Percentiles rank a stretch among this genome's conserved stretches.
Evolutionary conservation across 176 grass and related monocot species (phyloP).

Genomic region (Typha latifolia): DNA sequence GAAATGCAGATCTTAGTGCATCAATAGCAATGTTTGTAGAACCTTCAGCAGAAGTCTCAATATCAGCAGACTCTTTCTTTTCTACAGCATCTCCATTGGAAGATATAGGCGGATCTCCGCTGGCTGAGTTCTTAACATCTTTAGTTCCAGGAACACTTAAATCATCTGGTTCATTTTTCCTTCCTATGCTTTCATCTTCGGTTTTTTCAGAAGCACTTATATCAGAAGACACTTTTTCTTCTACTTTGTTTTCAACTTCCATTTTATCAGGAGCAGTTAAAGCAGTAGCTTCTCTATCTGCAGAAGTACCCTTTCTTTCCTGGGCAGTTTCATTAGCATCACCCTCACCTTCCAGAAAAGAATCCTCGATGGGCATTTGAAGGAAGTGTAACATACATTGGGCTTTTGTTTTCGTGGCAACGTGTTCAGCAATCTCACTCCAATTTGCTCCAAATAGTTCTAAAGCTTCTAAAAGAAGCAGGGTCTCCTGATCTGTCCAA

Average conservation of each 20-base stretch:
- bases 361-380: slow-evolving; percentile 97
- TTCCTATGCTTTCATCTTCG: slow-evolving; percentile 30
- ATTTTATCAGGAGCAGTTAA: slow-evolving; percentile 40
- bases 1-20: slow-evolving; percentile 76
- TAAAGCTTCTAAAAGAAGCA: slow-evolving; percentile 93
- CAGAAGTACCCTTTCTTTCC: slow-evolving; percentile 22
- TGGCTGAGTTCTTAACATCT: slow-evolving; percentile 32
- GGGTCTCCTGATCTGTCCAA: slow-evolving; percentile 96
- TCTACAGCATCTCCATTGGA: slow-evolving; percentile 36
- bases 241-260: slow-evolving; percentile 59
- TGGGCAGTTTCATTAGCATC: slow-evolving; percentile 25
- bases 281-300: slow-evolving; percentile 33
- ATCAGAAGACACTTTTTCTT: slow-evolving; percentile 32
- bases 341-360: slow-evolving; percentile 51
- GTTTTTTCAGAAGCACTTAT: slow-evolving; percentile 38
- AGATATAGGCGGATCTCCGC: slow-evolving; percentile 29
- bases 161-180: slow-evolving; percentile 26
- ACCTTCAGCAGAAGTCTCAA: slow-evolving; percentile 44
- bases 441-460: slow-evolving; percentile 98
- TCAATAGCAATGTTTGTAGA: slow-evolving; percentile 50
- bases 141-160: slow-evolving; percentile 35
- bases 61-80: slow-evolving; percentile 27
- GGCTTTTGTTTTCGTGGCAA: slow-evolving; percentile 94
- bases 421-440: slow-evolving; percentile 98
- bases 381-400: slow-evolving; percentile 97